Percentiles rank a stretch among this genome's conserved stretches.
These are phyloP conservation scores for Umbelopsis sp. DNA, from an alignment of 371 early-diverging fungal species.

Conservation along the genomic window DNA sequence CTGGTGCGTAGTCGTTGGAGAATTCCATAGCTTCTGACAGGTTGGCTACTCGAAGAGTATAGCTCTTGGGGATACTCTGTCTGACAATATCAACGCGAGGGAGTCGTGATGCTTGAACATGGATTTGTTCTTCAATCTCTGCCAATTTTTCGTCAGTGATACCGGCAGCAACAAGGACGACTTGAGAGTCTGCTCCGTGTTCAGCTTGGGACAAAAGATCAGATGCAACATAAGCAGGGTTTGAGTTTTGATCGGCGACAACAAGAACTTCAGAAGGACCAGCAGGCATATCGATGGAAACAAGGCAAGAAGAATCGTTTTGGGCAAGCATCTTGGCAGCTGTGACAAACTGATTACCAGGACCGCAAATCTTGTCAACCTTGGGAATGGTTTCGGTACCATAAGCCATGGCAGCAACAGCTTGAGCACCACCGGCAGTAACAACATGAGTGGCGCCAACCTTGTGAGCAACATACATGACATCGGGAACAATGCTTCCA, in stretches of 20 bases:
- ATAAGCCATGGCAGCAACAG: slow-evolving; percentile 98
- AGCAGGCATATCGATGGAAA: slow-evolving; percentile 98
- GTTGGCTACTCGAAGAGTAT: slow-evolving; percentile 66
- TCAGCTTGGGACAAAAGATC: slow-evolving; percentile 97
- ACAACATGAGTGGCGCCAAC: slow-evolving; percentile 91
- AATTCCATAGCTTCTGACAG: slow-evolving; percentile 84
- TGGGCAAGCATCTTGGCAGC: slow-evolving; percentile 97
- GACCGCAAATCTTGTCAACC: slow-evolving; percentile 99
- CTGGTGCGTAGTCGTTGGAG: slow-evolving; percentile 95
- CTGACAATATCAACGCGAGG: slow-evolving; percentile 92
- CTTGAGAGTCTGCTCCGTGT: slow-evolving; percentile 95
- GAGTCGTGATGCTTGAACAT: slow-evolving; percentile 80
- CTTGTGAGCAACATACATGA: slow-evolving; percentile 97
- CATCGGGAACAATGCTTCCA: slow-evolving; percentile 92
- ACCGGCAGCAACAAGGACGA: slow-evolving; percentile 90
- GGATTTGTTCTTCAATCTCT: slow-evolving; percentile 79
- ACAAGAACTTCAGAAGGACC: slow-evolving; percentile 97
- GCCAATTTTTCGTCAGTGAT: slow-evolving; percentile 65
- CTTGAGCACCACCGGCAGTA: slow-evolving; percentile 97
- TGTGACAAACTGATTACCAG: slow-evolving; percentile 98
- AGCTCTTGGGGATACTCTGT: slow-evolving; percentile 86
- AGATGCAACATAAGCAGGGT: slow-evolving; percentile 92
- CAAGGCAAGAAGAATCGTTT: slow-evolving; percentile 90
- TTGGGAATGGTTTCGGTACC: slow-evolving; percentile 95
- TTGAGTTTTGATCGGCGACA: slow-evolving; percentile 84